A percentile compares a stretch with the other conserved stretches of the same genome.
These are phyloP conservation scores for Crithidia bombi DNA, from an alignment of 208 protist genomes.

Conservation along the genomic window DNA sequence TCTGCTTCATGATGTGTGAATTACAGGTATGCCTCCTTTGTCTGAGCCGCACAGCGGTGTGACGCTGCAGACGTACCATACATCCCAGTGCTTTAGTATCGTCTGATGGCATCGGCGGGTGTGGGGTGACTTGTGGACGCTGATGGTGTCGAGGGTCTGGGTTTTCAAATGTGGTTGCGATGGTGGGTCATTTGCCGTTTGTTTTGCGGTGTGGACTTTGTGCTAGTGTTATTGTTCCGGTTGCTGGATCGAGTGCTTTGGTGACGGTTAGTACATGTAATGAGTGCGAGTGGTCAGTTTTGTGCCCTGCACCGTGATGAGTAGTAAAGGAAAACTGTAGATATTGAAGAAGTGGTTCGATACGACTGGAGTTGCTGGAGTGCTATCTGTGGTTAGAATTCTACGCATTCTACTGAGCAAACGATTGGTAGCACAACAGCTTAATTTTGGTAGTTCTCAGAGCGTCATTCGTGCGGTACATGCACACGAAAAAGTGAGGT, in stretches of 20 bases:
- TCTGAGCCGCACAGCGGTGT: constrained; percentile 20
- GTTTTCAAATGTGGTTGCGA: no score
- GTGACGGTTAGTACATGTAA: neutral
- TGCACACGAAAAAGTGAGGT: no score
- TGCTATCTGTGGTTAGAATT: no score
- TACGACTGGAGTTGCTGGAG: no score
- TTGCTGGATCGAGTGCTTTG: neutral
- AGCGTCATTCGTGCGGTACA: no score
- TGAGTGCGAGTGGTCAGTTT: neutral
- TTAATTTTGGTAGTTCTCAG: no score
- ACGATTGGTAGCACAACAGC: no score
- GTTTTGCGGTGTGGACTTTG: no score
- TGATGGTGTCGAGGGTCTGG: no score
- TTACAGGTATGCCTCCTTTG: constrained; percentile 44
- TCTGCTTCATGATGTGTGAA: constrained; percentile 31
- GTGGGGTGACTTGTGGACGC: no score
- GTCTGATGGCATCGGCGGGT: constrained; percentile 15
- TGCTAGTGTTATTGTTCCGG: neutral
- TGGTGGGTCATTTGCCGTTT: no score
- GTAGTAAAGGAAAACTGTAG: neutral
- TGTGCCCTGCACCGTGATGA: neutral
- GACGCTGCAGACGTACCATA: constrained; percentile 32
- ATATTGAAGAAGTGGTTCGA: neutral
- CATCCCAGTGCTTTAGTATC: constrained; percentile 38
- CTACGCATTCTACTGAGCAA: no score